Evolutionary conservation across 148 eudicot species (phyloP), one percentile per base, ranked within the genome.

Genomic region (Cornus florida): DNA sequence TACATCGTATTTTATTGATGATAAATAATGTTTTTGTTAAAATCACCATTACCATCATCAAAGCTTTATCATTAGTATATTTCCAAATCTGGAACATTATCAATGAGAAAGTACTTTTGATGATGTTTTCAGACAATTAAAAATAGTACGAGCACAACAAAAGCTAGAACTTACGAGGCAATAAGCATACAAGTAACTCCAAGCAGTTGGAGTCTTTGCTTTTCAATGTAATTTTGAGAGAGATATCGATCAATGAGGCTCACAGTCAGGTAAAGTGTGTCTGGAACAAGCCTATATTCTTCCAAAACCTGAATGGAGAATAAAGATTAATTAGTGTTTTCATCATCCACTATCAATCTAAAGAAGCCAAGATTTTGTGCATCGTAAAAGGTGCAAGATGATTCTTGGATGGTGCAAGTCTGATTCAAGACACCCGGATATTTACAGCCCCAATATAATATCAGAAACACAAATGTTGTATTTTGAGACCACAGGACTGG

Each of bases 101-200:
- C 31, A 24, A 22, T 71, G 33, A 3, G 59, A 48, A 3, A 66
- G 0, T 22, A 22, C 2, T 38, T 62, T 57, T 74, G 35, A 23
- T 75, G 19, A 60, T 28, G 46, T 64, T 72, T 71, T 53, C 59
- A 73, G 39, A 31, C 3, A 5, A 72, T 17, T 7, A 33, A 41
- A 33, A 28, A 16, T 39, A 53, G 9, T 24, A 50, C 24, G 62
- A 66, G 5, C 6, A 59, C 56, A 23, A 8, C 48, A 17, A 75
- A 2, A 17, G 39, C 48, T 53, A 84, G 74, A 76, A 89, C 98
- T 91, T 91, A 94, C 98, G 98, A 94, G 81, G 98, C 93, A 83
- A 94, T 92, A 75, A 94, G 86, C 98, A 94, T 92, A 93, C 97
- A 92, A 70, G 95, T 90, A 43, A 94, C 92, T 67, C 98, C 98